A percentile compares a stretch with the other conserved stretches of the same genome.
These are phyloP conservation scores for Austroboletus novae-zelandiae DNA, from an alignment of 1,284 basidiomycete genomes.

Conservation along the genomic window DNA sequence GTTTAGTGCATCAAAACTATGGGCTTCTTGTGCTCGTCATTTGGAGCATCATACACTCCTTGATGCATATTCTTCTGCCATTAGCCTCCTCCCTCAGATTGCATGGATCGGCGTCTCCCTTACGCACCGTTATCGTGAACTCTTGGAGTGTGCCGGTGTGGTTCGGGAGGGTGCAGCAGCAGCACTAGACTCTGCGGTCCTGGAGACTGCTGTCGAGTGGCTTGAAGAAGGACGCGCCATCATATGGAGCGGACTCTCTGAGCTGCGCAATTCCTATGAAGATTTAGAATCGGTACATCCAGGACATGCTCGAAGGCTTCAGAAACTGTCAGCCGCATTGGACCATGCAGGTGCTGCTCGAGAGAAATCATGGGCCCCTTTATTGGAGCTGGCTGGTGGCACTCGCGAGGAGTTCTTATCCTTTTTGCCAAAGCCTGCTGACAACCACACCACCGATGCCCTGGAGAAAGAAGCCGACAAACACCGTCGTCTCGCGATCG, in stretches of 20 bases:
- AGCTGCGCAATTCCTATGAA: not conserved
- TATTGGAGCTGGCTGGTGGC: not conserved
- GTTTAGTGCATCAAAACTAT: too few species aligned
- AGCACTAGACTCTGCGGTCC: not conserved
- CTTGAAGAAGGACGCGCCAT: not conserved
- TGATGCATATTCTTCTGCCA: too few species aligned
- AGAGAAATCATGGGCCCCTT: not conserved
- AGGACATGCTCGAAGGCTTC: not conserved
- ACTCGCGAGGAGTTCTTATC: too few species aligned
- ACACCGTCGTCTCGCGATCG: not conserved
- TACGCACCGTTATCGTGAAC: not conserved
- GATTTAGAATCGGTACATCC: not conserved
- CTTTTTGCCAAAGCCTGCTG: too few species aligned
- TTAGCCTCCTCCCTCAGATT: not conserved
- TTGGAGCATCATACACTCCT: too few species aligned
- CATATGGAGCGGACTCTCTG: not conserved
- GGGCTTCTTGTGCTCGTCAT: too few species aligned
- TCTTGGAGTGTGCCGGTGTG: not conserved
- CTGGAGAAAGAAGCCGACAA: not conserved
- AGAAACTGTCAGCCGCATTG: not conserved
- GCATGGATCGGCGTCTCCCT: not conserved
- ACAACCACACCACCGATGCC: not conserved
- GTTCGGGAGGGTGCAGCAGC: not conserved
- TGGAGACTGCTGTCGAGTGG: not conserved
- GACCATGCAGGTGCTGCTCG: not conserved